Evolutionary conservation across 2,329 filamentous ascomycete genomes (phyloP).

Genomic region (Samsoniella hepiali): DNA sequence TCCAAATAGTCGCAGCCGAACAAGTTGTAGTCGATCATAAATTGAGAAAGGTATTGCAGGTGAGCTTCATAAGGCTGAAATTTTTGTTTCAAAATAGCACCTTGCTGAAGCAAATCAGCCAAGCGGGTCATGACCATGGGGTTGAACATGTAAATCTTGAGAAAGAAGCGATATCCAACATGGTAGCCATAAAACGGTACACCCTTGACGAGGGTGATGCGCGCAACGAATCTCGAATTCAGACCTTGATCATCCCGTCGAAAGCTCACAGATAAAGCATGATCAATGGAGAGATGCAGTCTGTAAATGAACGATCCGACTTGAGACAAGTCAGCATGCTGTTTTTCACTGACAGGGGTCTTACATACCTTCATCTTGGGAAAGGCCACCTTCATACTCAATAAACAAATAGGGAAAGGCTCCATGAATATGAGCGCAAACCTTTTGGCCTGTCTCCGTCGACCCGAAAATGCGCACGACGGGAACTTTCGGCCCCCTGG

Average conservation of each 20-base stretch:
- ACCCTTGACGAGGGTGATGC: conserved; percentile 88
- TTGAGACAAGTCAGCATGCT: conserved; percentile 30
- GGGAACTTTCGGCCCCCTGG: conserved; percentile 70
- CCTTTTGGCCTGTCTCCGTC: conserved; percentile 91
- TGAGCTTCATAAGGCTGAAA: conserved; percentile 96
- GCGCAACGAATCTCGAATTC: conserved; percentile 71
- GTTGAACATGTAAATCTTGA: conserved; percentile 94
- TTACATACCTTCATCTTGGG: conserved; percentile 61
- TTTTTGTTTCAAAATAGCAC: conserved; percentile 75
- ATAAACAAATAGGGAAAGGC: conserved; percentile 95
- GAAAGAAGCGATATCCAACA: conserved; percentile 84
- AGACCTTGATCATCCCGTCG: conserved; percentile 69
- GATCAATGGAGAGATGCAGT: conserved; percentile 84
- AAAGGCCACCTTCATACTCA: conserved; percentile 71
- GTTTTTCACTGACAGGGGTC: background rate
- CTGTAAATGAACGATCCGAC: conserved; percentile 73
- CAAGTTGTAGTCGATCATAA: conserved; percentile 97
- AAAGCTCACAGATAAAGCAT: conserved; percentile 83
- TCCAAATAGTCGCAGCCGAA: conserved; percentile 91
- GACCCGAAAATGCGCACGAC: conserved; percentile 88
- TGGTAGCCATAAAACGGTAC: conserved; percentile 95
- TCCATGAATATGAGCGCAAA: conserved; percentile 93
- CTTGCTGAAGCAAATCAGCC: conserved; percentile 82
- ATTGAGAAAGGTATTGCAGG: conserved; percentile 86
- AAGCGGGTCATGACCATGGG: conserved; percentile 83